Evolutionary conservation across 2,329 filamentous ascomycete genomes (phyloP).

Genomic region (Cryphonectria japonica): DNA sequence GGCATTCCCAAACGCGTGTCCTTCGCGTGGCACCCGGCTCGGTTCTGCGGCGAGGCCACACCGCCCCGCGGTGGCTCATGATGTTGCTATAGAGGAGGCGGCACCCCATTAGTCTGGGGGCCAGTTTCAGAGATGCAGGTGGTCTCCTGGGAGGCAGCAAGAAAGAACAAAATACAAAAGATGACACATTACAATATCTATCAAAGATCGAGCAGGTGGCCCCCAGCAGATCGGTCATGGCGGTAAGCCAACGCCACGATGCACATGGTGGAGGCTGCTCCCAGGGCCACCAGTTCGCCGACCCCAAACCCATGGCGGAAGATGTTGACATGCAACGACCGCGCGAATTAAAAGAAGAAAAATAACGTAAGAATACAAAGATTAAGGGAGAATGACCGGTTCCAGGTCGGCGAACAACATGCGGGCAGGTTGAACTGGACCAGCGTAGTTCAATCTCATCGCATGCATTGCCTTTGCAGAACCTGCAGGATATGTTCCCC

Average conservation of each 20-base stretch:
- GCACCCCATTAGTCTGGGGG: slow-evolving; percentile 3
- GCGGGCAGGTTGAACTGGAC: neutral
- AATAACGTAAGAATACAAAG: neutral
- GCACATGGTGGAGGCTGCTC: neutral
- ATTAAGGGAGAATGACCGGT: no score
- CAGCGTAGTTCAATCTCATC: neutral
- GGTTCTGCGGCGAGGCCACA: slow-evolving; percentile 10
- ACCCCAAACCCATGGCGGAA: neutral
- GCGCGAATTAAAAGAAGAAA: neutral
- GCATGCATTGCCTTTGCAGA: neutral
- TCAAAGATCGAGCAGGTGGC: neutral
- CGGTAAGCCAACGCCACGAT: neutral
- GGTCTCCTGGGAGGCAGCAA: neutral
- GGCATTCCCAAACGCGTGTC: neutral
- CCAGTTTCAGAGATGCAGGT: slow-evolving; percentile 6
- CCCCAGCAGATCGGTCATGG: neutral
- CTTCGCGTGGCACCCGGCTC: slow-evolving; percentile 10
- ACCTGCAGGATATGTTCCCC: neutral
- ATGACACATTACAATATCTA: neutral
- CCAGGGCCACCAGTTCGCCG: neutral
- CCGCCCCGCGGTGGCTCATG: slow-evolving; percentile 9
- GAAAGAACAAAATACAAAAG: neutral
- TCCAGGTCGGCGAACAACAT: neutral
- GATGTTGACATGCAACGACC: neutral
- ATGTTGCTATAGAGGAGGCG: neutral